These are phyloP conservation scores for Globisporangium lucens DNA, from an alignment of 352 stramenopile genomes.

Conservation along the genomic window DNA sequence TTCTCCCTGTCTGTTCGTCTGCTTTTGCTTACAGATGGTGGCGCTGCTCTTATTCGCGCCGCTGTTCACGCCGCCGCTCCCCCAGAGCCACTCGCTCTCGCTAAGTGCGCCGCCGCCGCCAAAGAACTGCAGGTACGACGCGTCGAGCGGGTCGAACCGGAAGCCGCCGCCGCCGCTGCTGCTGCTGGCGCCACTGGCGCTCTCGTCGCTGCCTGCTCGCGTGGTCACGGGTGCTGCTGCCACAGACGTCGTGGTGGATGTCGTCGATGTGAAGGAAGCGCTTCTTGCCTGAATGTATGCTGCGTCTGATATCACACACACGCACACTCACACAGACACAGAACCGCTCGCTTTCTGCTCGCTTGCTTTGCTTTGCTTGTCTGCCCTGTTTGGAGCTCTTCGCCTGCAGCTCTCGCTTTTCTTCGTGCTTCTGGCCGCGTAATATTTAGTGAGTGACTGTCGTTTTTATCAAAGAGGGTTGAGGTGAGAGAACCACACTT, in stretches of 20 bases:
- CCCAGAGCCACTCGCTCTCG: slow-evolving; percentile 30
- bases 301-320: neutral
- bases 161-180: slow-evolving; percentile 13
- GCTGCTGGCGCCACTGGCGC: slow-evolving; percentile 13
- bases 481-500: neutral
- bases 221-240: slow-evolving; percentile 18
- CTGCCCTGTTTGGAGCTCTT: neutral
- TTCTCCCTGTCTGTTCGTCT: slow-evolving; percentile 6
- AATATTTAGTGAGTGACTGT: slow-evolving; percentile 9
- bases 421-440: slow-evolving; percentile 14
- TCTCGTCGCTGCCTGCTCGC: slow-evolving; percentile 19
- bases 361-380: neutral
- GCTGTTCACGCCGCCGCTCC: slow-evolving; percentile 17
- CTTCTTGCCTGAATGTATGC: neutral
- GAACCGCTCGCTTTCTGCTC: neutral
- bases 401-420: neutral
- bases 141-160: slow-evolving; percentile 18
- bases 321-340: neutral
- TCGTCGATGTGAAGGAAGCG: neutral
- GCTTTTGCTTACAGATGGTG: slow-evolving; percentile 7
- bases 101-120: neutral
- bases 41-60: neutral
- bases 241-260: slow-evolving; percentile 36
- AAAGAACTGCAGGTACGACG: slow-evolving; percentile 14
- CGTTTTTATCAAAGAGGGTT: slow-evolving; percentile 13